Base-by-base conservation (phyloP, 768 basidiomycete species). In the Lactarius sp. region DNA sequence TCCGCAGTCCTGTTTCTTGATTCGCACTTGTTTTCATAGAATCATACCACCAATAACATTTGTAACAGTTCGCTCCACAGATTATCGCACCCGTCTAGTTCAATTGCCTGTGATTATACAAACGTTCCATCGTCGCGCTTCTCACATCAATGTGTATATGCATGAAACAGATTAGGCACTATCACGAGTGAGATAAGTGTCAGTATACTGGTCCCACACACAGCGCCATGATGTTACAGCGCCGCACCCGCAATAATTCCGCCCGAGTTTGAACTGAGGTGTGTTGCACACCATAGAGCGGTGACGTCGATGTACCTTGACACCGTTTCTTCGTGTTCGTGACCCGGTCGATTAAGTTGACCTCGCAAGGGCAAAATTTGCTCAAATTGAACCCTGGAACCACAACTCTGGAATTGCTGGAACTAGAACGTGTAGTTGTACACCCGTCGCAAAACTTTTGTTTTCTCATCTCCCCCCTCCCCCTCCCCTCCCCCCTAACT, bases 1-100 rank as follows among this genome's bases (percentile, higher is more conserved):
- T 41, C 49, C 27, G 58, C 49, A 12, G 39, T 37, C 36, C 49
- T 27, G 9, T 31, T 41, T 51, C 53, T 56, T 22, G n/a, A 55
- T 60, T 55, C 47, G 42, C 47, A 56, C 54, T 51, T 52, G 58
- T 55, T 50, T 42, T 65, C 60, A 44, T 56, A 65, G 64, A 65
- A 60, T 64, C 58, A 51, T 22, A 59, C 41, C 58, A 41, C 3
- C 27, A 27, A 42, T 37, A 13, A 13, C 42, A 52, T 55, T 46
- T 53, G 51, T 52, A 52, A 42, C 52, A 53, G 49, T 42, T 51
- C 49, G 16, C 14, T 34, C 31, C 36, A 7, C 36, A 31, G 3
- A 27, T 31, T 51, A 37, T 58, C 37, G 27, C 49, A 8, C n/a
- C n/a, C 46, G n/a, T 44, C 16, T 44, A 1, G 27, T 2, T 27